Evolutionary conservation across 2,329 filamentous ascomycete genomes (phyloP).

Genomic region (Calonectria pseudoreteaudii): DNA sequence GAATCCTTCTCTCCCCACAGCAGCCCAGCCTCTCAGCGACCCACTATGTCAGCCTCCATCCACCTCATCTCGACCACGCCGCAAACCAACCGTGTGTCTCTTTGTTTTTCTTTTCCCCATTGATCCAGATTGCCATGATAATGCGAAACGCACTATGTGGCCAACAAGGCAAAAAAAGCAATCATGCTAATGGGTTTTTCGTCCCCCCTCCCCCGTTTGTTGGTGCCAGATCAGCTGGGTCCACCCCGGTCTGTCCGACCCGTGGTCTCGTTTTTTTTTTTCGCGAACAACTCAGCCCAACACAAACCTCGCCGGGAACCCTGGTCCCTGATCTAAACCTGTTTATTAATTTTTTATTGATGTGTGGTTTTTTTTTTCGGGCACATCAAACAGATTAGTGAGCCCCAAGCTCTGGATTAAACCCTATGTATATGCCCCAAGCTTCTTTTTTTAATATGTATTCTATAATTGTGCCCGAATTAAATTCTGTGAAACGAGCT

Average conservation of each 20-base stretch:
- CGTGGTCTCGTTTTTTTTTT: neutral
- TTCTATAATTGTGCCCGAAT: neutral
- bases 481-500: neutral
- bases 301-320: neutral
- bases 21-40: neutral
- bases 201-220: neutral
- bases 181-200: neutral
- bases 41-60: neutral
- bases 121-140: conserved; percentile 2
- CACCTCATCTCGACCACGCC: neutral
- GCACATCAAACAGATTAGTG: neutral
- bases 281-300: conserved; percentile 17
- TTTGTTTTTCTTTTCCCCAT: neutral
- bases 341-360: neutral
- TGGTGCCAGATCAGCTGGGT: conserved; percentile 6
- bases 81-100: neutral
- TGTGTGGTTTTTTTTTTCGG: neutral
- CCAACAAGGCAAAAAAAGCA: conserved; percentile 5
- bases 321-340: neutral
- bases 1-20: conserved; percentile 8
- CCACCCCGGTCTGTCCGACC: conserved; percentile 10
- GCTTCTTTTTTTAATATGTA: neutral
- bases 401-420: neutral
- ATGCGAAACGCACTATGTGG: neutral
- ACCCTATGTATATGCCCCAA: neutral